Base-by-base conservation (phyloP, 179 eudicot species). In the Spinacia oleracea region DNA sequence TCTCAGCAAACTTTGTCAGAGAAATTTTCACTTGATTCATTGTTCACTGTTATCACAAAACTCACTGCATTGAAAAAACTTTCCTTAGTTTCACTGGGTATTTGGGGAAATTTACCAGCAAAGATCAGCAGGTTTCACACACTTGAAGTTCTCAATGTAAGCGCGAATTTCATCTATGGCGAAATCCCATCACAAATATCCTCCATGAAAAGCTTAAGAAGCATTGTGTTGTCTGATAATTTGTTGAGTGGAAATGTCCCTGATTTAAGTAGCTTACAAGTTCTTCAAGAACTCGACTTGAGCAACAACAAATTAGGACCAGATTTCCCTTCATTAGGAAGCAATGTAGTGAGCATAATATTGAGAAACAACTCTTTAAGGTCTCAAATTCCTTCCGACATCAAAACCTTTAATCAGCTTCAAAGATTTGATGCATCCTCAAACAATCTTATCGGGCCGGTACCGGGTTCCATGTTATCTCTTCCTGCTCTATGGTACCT, bases 51-150 rank as follows among this genome's bases (percentile, higher is more conserved):
- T 53, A 45, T 91, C 2, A 88, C 99, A 16, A 93, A 92, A 85
- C 96, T 96, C 35, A 59, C 91, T n/a, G 81, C 72, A 55, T 81
- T 93, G 81, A 83, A 84, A 58, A 82, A 46, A 16, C 62, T 96
- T 25, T 87, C 97, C 1, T 83, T 96, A 9, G 91, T 93, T 20
- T 91, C 97, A 10, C 42, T 93, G 21, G 98, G 99, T 6, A 42
- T 96, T 6, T 96, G 99, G 99, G 98, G 99, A 9, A 82, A 88
- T 21, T 46, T 96, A 35, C 99, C 99, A 1, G n/a, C 83, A 5
- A 90, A 89, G 23, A 82, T 96, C 65, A 76, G 76, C 77, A 77
- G 92, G 25, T 84, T 96, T 9, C 75, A 71, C 31, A 86, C 93
- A 0, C 93, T 96, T 32, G 85, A 90, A 75, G 66, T 81, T 15